Percentiles rank a stretch among this genome's conserved stretches.
Conservation (phyloP, 164 flowering plant species). For the Nelumbo lutea region DNA sequence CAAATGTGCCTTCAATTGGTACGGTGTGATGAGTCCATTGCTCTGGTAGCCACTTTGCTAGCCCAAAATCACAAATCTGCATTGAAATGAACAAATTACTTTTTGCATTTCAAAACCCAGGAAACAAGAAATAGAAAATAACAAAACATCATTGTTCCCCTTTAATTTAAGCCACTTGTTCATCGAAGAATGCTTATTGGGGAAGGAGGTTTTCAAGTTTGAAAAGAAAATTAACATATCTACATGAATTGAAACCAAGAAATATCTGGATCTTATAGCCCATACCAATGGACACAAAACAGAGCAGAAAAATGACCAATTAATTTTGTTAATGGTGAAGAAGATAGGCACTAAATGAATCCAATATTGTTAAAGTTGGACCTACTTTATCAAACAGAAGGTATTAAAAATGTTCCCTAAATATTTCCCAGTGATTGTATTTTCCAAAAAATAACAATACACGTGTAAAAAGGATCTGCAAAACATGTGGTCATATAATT, state of each 20-base stretch:
- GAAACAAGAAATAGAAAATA: neutral
- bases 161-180: neutral
- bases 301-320: neutral
- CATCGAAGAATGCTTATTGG: neutral
- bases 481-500: neutral
- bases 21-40: constrained; percentile 84
- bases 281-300: neutral
- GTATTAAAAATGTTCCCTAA: no score
- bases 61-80: constrained; percentile 97
- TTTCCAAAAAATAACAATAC: no score
- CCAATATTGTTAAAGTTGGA: neutral
- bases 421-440: no score
- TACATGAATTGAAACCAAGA: neutral
- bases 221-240: no score
- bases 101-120: neutral
- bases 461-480: neutral
- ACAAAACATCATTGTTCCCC: neutral
- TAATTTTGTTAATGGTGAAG: neutral
- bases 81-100: constrained; percentile 5
- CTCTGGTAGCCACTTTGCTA: constrained; percentile 95
- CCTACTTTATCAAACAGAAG: no score
- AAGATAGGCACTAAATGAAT: neutral
- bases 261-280: neutral
- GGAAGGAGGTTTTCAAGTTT: no score
- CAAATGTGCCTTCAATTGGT: constrained; percentile 90